These are phyloP conservation scores for Tuber brumale DNA, from an alignment of 495 filamentous ascomycete genomes.

Conservation along the genomic window DNA sequence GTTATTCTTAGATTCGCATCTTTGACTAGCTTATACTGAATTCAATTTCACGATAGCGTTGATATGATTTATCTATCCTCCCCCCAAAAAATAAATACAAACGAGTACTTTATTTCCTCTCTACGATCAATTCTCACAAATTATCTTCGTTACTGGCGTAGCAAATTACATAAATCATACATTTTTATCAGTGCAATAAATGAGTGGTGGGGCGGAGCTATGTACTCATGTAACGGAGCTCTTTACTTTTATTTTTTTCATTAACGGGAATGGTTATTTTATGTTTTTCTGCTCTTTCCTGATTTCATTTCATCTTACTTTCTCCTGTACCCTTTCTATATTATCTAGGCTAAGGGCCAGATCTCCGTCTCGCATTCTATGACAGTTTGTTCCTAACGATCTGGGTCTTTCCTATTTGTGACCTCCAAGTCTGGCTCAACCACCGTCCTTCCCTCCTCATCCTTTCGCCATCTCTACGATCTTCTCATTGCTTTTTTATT, in stretches of 20 bases:
- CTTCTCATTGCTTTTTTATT: background rate
- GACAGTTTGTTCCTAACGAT: slow-evolving; percentile 1
- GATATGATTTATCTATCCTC: background rate
- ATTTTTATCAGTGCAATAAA: slow-evolving; percentile 7
- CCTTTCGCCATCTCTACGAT: background rate
- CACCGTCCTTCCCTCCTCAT: background rate
- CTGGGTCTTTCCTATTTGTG: background rate
- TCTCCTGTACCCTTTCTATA: slow-evolving; percentile 1
- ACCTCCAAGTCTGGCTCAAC: slow-evolving; percentile 6
- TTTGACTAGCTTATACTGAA: background rate
- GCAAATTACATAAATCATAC: slow-evolving; percentile 5
- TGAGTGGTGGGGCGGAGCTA: background rate
- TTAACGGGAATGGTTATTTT: background rate
- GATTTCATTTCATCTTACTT: slow-evolving; percentile 2
- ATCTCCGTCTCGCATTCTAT: background rate
- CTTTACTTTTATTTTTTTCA: background rate
- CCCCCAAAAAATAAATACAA: background rate
- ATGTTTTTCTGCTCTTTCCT: slow-evolving; percentile 7
- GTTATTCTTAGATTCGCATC: slow-evolving; percentile 17
- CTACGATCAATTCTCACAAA: background rate
- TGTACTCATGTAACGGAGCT: slow-evolving; percentile 6
- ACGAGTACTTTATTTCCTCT: background rate
- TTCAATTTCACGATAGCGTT: background rate
- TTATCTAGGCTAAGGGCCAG: background rate
- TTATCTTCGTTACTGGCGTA: slow-evolving; percentile 2